Conservation (phyloP, 352 stramenopile species). For the Ophiocytium majus region DNA sequence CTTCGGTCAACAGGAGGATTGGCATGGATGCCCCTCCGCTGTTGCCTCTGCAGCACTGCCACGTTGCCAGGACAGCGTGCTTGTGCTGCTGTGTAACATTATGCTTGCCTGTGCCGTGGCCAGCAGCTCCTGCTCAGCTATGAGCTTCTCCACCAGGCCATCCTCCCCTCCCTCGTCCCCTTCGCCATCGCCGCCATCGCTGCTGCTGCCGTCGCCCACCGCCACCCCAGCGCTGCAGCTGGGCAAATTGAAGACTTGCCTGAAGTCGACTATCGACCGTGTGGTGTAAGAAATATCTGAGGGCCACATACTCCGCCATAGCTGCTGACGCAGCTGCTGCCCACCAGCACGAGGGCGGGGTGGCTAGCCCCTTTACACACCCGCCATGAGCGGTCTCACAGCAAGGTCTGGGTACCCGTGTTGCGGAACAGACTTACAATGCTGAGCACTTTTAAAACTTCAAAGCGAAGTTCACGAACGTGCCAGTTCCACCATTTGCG, state of each 20-base stretch:
- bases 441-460: no score
- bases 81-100: neutral
- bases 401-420: no score
- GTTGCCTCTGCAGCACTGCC: neutral
- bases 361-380: no score
- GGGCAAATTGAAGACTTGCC: neutral
- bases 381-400: no score
- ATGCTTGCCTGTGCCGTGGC: neutral
- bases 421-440: no score
- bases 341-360: no score
- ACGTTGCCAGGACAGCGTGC: neutral
- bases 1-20: neutral
- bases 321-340: no score
- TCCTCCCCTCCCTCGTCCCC: neutral
- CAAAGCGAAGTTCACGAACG: no score
- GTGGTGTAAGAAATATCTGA: constrained; percentile 9
- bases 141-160: neutral
- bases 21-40: neutral
- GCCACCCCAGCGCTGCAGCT: neutral
- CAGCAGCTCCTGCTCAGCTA: neutral
- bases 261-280: neutral
- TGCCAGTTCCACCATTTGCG: no score
- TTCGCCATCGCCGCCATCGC: neutral
- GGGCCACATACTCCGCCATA: constrained; percentile 4
- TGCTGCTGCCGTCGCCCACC: neutral